These are phyloP conservation scores for Phytophthora tentaculata DNA, from an alignment of 352 stramenopile species.

Conservation along the genomic window DNA sequence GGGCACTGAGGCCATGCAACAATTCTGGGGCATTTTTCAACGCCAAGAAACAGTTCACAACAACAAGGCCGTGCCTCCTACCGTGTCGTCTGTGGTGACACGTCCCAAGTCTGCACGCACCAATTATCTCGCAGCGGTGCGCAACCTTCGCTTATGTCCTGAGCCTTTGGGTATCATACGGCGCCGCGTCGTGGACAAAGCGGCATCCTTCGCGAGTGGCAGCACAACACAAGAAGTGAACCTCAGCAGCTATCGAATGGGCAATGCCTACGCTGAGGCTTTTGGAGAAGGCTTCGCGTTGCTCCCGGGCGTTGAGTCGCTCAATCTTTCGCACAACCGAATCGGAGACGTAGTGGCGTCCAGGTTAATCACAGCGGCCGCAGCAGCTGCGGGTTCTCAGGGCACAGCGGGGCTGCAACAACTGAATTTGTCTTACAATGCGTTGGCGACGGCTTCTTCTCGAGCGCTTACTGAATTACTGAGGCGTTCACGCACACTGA, in stretches of 20 bases:
- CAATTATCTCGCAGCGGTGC: conserved; percentile 68
- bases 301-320: conserved; percentile 63
- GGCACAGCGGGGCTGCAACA: conserved; percentile 45
- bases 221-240: conserved; percentile 68
- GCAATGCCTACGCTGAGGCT: conserved; percentile 59
- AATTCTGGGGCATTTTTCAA: conserved; percentile 80
- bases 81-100: neutral
- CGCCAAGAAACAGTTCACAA: conserved; percentile 66
- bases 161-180: conserved; percentile 77
- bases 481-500: conserved; percentile 54
- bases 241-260: conserved; percentile 76
- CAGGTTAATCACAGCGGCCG: conserved; percentile 51
- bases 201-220: conserved; percentile 44
- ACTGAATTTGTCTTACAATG: conserved; percentile 76
- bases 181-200: conserved; percentile 56
- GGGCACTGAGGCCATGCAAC: conserved; percentile 55
- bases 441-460: conserved; percentile 44
- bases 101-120: conserved; percentile 61
- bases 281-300: conserved; percentile 70
- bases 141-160: conserved; percentile 59
- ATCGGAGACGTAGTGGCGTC: conserved; percentile 68
- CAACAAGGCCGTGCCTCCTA: conserved; percentile 37
- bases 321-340: conserved; percentile 79
- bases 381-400: conserved; percentile 6
- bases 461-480: conserved; percentile 51